Evolutionary conservation across 768 basidiomycete genomes (phyloP).

Genomic region (Coprinopsis sp.): DNA sequence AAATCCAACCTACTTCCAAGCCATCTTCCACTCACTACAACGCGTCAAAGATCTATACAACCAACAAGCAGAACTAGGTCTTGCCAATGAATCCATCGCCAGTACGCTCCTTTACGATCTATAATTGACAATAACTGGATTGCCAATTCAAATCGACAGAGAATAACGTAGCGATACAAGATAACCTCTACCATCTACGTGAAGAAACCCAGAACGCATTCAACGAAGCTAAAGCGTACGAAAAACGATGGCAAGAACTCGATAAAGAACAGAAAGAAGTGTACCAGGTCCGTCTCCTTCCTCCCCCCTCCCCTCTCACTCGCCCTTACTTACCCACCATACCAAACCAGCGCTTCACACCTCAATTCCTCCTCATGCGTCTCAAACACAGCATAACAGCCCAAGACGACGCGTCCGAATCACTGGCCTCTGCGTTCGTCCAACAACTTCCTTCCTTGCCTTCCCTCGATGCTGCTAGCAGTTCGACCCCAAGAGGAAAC

Average conservation of each 20-base stretch:
- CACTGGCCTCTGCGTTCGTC: slow-evolving; percentile 78
- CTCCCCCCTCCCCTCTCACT: not conserved
- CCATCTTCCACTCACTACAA: slow-evolving; percentile 75
- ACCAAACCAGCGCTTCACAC: slow-evolving; percentile 64
- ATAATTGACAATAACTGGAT: not conserved
- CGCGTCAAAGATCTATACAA: slow-evolving; percentile 71
- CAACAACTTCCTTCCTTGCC: slow-evolving; percentile 45
- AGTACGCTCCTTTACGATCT: slow-evolving; percentile 43
- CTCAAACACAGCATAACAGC: slow-evolving; percentile 83
- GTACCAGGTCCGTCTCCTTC: slow-evolving; percentile 62
- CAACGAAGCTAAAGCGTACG: slow-evolving; percentile 77
- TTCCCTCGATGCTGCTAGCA: slow-evolving; percentile 18
- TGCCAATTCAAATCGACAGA: slow-evolving; percentile 36
- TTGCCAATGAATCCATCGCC: slow-evolving; percentile 84
- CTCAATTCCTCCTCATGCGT: slow-evolving; percentile 85
- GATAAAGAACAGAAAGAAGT: slow-evolving; percentile 86
- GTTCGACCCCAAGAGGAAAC: slow-evolving; percentile 32
- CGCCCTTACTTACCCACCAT: not conserved
- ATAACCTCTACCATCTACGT: slow-evolving; percentile 68
- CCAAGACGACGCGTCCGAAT: slow-evolving; percentile 87
- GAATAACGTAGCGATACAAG: slow-evolving; percentile 72
- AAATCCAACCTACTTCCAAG: slow-evolving; percentile 83
- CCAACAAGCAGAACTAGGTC: slow-evolving; percentile 71
- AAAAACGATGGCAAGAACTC: slow-evolving; percentile 79
- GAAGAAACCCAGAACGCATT: slow-evolving; percentile 84